These are phyloP conservation scores for Chiua virens DNA, from an alignment of 768 basidiomycete genomes.

Conservation along the genomic window DNA sequence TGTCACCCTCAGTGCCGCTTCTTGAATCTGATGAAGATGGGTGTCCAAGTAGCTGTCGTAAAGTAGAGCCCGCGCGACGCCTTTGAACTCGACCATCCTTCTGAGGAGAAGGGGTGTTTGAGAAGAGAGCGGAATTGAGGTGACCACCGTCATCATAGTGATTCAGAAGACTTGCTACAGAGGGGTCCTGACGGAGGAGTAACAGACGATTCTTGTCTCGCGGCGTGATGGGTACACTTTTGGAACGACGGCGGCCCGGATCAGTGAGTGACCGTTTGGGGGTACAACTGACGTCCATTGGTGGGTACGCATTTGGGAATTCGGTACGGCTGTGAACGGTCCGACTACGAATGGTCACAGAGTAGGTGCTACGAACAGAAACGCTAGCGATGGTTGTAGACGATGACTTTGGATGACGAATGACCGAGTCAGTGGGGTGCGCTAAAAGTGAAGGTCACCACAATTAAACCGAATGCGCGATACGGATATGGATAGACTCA, in stretches of 20 bases:
- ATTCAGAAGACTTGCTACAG: slow-evolving; percentile 70
- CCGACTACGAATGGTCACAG: slow-evolving; percentile 68
- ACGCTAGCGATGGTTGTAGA: slow-evolving; percentile 54
- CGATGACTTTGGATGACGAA: slow-evolving; percentile 50
- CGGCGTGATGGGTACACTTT: slow-evolving; percentile 40
- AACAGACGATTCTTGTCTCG: slow-evolving; percentile 54
- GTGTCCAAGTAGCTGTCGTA: slow-evolving; percentile 70
- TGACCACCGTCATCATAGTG: slow-evolving; percentile 75
- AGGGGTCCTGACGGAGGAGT: slow-evolving; percentile 71
- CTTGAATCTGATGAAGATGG: slow-evolving; percentile 33
- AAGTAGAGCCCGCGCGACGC: slow-evolving; percentile 65
- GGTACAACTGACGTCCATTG: slow-evolving; percentile 31
- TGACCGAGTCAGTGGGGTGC: slow-evolving; percentile 64
- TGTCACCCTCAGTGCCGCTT: slow-evolving; percentile 61
- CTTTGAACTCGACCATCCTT: slow-evolving; percentile 51
- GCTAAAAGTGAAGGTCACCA: slow-evolving; percentile 28
- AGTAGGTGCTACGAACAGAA: slow-evolving; percentile 61
- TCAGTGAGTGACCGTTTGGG: slow-evolving; percentile 29
- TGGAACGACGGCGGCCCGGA: slow-evolving; percentile 27
- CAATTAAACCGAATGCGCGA: background rate
- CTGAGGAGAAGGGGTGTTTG: slow-evolving; percentile 47
- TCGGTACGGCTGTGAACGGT: slow-evolving; percentile 61
- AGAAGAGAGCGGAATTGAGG: slow-evolving; percentile 61
- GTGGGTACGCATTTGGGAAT: slow-evolving; percentile 61
- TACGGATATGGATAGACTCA: slow-evolving; percentile 39